Percentiles rank a stretch among this genome's conserved stretches.
Evolutionary conservation across 169 alveolate species (phyloP).

Genomic region (Blepharisma undulans): DNA sequence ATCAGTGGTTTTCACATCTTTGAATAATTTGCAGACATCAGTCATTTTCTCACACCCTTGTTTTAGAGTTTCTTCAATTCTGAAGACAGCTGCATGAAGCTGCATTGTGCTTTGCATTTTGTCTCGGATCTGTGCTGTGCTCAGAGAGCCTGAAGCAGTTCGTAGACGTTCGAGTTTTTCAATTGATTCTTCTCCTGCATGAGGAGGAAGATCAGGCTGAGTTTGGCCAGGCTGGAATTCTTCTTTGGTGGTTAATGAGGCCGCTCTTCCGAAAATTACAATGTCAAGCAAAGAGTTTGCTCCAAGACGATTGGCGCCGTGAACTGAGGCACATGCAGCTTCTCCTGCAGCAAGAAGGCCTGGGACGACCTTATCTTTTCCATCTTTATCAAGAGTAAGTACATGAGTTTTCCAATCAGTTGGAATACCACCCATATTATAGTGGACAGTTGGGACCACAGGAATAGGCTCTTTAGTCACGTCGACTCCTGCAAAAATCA

Average conservation of each 20-base stretch:
- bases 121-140: slow-evolving; percentile 86
- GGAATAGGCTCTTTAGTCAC: slow-evolving; percentile 94
- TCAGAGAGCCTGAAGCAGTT: slow-evolving; percentile 78
- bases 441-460: slow-evolving; percentile 98
- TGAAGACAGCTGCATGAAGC: slow-evolving; percentile 96
- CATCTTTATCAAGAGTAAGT: slow-evolving; percentile 61
- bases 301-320: slow-evolving; percentile 98
- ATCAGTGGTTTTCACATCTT: slow-evolving; percentile 90
- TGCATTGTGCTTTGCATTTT: slow-evolving; percentile 92
- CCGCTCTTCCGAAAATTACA: slow-evolving; percentile 96
- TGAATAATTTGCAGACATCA: slow-evolving; percentile 75
- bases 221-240: slow-evolving; percentile 85
- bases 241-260: slow-evolving; percentile 91
- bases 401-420: slow-evolving; percentile 96
- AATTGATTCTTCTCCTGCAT: slow-evolving; percentile 85
- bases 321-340: slow-evolving; percentile 98
- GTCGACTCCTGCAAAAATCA: slow-evolving; percentile 96
- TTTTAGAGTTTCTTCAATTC: slow-evolving; percentile 86
- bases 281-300: slow-evolving; percentile 97
- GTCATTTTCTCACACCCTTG: slow-evolving; percentile 88
- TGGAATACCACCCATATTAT: slow-evolving; percentile 99
- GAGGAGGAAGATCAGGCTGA: slow-evolving; percentile 64
- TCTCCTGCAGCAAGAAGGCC: slow-evolving; percentile 97
- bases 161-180: slow-evolving; percentile 82
- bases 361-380: slow-evolving; percentile 86